phyloP scores from a whole-genome alignment of 2,329 filamentous ascomycete species.

The Pseudocercospora ulei region DNA sequence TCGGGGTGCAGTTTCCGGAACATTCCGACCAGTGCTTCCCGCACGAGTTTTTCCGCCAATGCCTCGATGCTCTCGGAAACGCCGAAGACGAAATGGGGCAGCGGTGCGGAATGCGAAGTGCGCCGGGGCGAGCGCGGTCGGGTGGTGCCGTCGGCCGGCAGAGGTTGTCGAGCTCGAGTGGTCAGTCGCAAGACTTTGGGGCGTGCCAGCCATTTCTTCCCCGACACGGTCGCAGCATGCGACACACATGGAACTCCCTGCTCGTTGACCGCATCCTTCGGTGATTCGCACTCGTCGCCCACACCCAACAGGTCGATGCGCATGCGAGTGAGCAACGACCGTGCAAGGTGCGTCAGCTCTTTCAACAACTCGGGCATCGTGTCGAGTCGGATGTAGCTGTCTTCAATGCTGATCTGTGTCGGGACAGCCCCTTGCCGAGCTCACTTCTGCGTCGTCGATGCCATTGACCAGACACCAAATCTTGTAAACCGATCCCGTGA shows the following conservation, averaged over 20 bases:
- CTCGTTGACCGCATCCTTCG: constrained; percentile 28
- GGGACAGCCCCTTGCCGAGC: constrained; percentile 61
- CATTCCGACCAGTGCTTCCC: constrained; percentile 58
- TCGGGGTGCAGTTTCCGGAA: constrained; percentile 66
- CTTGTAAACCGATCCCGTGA: constrained; percentile 59
- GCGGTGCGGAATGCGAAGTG: constrained; percentile 62
- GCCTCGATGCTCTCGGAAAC: constrained; percentile 49
- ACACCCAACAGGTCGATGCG: constrained; percentile 59
- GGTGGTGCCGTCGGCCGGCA: constrained; percentile 44
- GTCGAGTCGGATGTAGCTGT: constrained; percentile 69
- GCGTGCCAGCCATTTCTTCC: constrained; percentile 60
- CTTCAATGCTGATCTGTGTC: constrained; percentile 86
- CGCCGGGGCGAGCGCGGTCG: constrained; percentile 55
- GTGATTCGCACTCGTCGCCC: constrained; percentile 34
- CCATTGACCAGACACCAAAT: constrained; percentile 75
- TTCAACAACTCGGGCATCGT: constrained; percentile 53
- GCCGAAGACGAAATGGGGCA: constrained; percentile 66
- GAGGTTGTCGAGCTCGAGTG: constrained; percentile 53
- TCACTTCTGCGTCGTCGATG: constrained; percentile 64
- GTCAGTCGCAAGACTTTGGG: constrained; percentile 75
- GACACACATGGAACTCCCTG: constrained; percentile 13
- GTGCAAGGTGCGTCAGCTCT: constrained; percentile 59
- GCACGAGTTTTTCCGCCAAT: constrained; percentile 59
- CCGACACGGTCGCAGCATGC: constrained; percentile 21
- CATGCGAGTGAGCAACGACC: constrained; percentile 68